phyloP scores from a whole-genome alignment of 2,329 filamentous ascomycete species.

The Cercospora sp. region DNA sequence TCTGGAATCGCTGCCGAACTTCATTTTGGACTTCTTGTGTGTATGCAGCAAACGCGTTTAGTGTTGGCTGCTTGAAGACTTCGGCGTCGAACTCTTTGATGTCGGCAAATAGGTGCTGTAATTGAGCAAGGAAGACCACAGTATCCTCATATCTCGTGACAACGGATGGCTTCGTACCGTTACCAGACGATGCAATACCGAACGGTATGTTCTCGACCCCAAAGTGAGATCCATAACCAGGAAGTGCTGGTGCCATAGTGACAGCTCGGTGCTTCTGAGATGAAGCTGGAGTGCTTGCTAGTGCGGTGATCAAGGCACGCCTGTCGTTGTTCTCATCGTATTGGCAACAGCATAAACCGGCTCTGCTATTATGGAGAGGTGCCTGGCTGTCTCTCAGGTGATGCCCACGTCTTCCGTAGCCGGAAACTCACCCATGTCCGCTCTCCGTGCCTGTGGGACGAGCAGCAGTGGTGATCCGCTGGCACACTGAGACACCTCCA shows the following conservation, averaged over 20 bases:
- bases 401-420: conserved; percentile 23
- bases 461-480: neutral
- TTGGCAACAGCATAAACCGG: neutral
- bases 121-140: conserved; percentile 53
- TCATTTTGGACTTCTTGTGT: conserved; percentile 37
- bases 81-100: conserved; percentile 23
- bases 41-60: conserved; percentile 55
- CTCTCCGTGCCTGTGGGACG: neutral
- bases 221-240: conserved; percentile 45
- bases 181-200: conserved; percentile 51
- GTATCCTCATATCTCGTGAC: conserved; percentile 55
- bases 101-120: conserved; percentile 15
- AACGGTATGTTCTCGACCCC: conserved; percentile 57
- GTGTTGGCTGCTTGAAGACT: conserved; percentile 40
- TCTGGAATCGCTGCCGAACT: conserved; percentile 46
- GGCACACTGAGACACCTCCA: neutral
- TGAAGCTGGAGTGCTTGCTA: neutral
- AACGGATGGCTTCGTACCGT: conserved; percentile 45
- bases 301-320: neutral
- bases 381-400: neutral
- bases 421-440: neutral
- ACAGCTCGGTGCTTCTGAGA: neutral
- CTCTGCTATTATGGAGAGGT: neutral
- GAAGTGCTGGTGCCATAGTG: conserved; percentile 11
- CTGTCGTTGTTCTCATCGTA: neutral